Evolutionary conservation across 2,329 filamentous ascomycete species (phyloP), one percentile per base, ranked within the genome.

Genomic region (Fusarium longipes): DNA sequence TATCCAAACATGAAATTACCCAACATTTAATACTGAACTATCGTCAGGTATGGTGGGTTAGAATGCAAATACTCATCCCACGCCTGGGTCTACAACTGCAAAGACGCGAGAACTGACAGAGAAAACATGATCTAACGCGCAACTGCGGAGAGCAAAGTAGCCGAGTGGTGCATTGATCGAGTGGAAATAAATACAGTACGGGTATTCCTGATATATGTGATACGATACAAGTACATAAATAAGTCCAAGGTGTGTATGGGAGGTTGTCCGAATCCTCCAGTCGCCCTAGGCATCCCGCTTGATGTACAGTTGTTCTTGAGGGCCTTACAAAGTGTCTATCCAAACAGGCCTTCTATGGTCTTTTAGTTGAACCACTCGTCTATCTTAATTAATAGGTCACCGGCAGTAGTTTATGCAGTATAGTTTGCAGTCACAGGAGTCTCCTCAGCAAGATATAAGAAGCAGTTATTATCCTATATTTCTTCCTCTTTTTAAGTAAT

Each of bases 391-490:
- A 97, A 86, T 47, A 99, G 82, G 76, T 98, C 96, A 47, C 93
- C 94, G 66, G 93, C 96, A 38, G 95, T 95, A 18, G 93, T 97
- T 70, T 96, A 89, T 15, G 96, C 92, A 0, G 96, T 97, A 80
- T 98, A 99, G 78, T 98, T 98, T 30, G 94, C 92, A 14, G 93
- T 97, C 18, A 97, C 91, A 3, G 93, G 95, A 3, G 93, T 95
- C 80, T 98, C 95, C 78, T 99, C 96, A 1, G 93, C 95, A 44
- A 99, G 84, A 79, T 96, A 99, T 3, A 99, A 86, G 59, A 97
- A 98, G 70, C 96, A 91, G 77, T 99, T 96, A 65, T 97, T 93
- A 71, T 97, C 93, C 96, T 96, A 99, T 11, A 99, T 81, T 9
- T 92, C 93, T 79, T 97, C 93, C 75, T 98, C 96, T 77, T 99